Conservation (phyloP, 176 grass and related monocot genomes). For the Bromus sterilis region DNA sequence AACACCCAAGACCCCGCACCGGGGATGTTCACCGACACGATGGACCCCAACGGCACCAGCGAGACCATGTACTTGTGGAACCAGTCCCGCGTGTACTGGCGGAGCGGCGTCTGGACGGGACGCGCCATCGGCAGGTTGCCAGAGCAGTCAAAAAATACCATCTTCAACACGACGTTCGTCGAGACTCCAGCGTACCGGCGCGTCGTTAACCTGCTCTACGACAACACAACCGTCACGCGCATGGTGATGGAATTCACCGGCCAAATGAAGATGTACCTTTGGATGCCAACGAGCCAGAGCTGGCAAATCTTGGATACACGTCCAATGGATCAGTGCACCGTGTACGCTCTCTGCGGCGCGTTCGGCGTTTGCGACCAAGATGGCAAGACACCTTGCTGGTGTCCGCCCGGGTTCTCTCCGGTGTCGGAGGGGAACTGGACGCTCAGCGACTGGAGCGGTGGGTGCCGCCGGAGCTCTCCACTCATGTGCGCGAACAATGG, state of each 20-base stretch:
- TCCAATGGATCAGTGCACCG: no score
- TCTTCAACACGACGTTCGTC: slow-evolving; percentile 26
- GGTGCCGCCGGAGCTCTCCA: not conserved
- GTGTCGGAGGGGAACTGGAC: not conserved
- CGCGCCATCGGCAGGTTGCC: not conserved
- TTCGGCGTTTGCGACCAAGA: slow-evolving; percentile 18
- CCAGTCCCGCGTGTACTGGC: slow-evolving; percentile 15
- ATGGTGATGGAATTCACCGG: slow-evolving; percentile 31
- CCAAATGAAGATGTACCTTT: slow-evolving; percentile 18
- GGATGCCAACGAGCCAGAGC: not conserved
- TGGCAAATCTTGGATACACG: no score
- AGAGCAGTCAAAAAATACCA: slow-evolving; percentile 12
- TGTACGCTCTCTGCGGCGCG: slow-evolving; percentile 17
- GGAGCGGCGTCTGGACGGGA: slow-evolving; percentile 23
- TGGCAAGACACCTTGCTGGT: slow-evolving; percentile 8
- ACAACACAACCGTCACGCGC: slow-evolving; percentile 25
- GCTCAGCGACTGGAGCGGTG: slow-evolving; percentile 9
- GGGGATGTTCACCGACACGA: slow-evolving; percentile 12
- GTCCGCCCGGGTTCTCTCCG: slow-evolving; percentile 25
- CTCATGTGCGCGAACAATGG: not conserved
- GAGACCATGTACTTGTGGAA: slow-evolving; percentile 31
- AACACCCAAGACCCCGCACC: slow-evolving; percentile 30
- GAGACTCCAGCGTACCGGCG: slow-evolving; percentile 18
- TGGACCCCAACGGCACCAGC: not conserved
- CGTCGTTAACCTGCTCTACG: slow-evolving; percentile 12